A percentile compares a stretch with the other conserved stretches of the same genome.
phyloP scores from a whole-genome alignment of 169 alveolate species.

The Plasmodium blacklocki region DNA sequence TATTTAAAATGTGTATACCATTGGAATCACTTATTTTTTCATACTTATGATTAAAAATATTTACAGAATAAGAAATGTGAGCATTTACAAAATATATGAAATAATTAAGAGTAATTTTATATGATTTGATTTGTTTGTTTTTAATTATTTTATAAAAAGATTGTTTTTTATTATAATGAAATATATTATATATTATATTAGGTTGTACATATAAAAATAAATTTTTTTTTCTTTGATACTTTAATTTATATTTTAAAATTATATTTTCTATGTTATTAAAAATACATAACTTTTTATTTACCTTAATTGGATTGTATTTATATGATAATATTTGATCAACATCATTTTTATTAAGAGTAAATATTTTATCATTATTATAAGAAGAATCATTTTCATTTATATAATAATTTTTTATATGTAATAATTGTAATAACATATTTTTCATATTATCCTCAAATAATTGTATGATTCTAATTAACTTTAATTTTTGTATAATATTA shows the following conservation, averaged over 20 bases:
- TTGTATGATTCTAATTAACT: constrained; percentile 5
- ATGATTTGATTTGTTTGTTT: background rate
- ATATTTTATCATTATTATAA: no score
- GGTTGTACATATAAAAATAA: constrained; percentile 3
- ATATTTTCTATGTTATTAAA: constrained; percentile 14
- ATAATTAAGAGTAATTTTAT: constrained; percentile 36
- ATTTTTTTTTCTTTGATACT: constrained; percentile 6
- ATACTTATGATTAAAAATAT: constrained; percentile 33
- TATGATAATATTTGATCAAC: constrained; percentile 2
- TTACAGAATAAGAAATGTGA: constrained; percentile 33
- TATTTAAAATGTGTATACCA: constrained; percentile 26
- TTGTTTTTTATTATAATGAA: constrained; percentile 3
- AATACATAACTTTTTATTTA: constrained; percentile 42
- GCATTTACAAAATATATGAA: constrained; percentile 63
- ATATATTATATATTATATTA: constrained; percentile 23
- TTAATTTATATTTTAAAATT: background rate
- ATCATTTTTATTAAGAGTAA: background rate
- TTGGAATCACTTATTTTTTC: constrained; percentile 23
- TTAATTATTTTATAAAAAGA: constrained; percentile 13
- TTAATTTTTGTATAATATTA: constrained; percentile 9
- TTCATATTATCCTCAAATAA: constrained; percentile 16
- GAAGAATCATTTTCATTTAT: no score
- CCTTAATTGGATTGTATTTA: constrained; percentile 12
- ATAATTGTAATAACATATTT: background rate
- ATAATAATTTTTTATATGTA: no score